phyloP scores from a whole-genome alignment of 768 basidiomycete genomes.

The Phlegmacium glaucopus region DNA sequence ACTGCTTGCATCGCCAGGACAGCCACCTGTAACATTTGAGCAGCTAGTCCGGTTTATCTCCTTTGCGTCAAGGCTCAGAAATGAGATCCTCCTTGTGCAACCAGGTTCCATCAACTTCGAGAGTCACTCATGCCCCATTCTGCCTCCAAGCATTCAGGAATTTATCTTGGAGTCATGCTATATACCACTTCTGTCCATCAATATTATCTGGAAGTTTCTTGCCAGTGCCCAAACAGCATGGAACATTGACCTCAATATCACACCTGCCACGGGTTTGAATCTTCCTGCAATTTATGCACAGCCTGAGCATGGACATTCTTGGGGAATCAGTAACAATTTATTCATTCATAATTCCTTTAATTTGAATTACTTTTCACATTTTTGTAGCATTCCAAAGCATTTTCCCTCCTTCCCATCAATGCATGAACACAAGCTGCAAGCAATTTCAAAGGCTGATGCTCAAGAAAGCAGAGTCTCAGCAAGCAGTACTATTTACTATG shows the following conservation, averaged over 20 bases:
- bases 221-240: background rate
- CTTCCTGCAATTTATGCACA: background rate
- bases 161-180: background rate
- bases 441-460: background rate
- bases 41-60: background rate
- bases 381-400: background rate
- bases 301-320: background rate
- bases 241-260: background rate
- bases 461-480: background rate
- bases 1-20: background rate
- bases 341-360: background rate
- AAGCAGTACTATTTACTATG: background rate
- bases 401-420: background rate
- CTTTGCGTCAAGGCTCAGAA: background rate
- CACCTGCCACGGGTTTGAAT: background rate
- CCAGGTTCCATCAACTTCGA: background rate
- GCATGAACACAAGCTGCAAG: background rate
- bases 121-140: background rate
- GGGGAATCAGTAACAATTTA: background rate
- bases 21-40: background rate
- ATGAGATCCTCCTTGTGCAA: background rate
- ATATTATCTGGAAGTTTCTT: background rate
- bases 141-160: background rate
- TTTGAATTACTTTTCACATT: background rate
- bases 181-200: background rate